Evolutionary conservation across 768 basidiomycete genomes (phyloP).

Genomic region (Lactarius vividus): DNA sequence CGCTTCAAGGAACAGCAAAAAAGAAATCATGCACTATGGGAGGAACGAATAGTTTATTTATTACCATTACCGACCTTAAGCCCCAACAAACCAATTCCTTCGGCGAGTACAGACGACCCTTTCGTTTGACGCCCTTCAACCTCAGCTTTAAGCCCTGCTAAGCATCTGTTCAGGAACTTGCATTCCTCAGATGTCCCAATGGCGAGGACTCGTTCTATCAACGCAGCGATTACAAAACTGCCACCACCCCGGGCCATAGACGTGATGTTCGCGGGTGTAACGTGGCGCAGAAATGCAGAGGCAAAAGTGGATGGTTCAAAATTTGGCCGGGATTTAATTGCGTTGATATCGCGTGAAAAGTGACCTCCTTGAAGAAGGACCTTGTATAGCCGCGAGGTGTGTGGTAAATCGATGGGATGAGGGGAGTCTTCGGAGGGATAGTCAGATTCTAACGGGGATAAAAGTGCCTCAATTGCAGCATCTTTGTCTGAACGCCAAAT

Average conservation of each 20-base stretch:
- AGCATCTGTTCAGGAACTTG: not conserved
- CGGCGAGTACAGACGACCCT: conserved; percentile 13
- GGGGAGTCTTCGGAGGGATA: conserved; percentile 56
- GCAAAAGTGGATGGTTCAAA: conserved; percentile 67
- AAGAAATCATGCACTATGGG: not conserved
- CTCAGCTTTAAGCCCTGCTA: conserved; percentile 13
- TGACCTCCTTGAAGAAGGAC: conserved; percentile 89
- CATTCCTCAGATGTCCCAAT: conserved; percentile 17
- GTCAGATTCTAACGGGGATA: conserved; percentile 51
- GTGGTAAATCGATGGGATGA: conserved; percentile 79
- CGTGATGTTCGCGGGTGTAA: conserved; percentile 50
- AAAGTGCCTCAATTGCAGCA: conserved; percentile 56
- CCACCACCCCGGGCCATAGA: conserved; percentile 63
- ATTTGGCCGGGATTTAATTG: conserved; percentile 48
- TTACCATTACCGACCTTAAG: not conserved
- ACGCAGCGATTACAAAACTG: conserved; percentile 71
- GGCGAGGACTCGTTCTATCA: conserved; percentile 53
- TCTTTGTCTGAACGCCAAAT: conserved; percentile 58
- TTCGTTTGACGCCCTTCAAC: conserved; percentile 2
- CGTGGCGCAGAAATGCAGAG: conserved; percentile 48
- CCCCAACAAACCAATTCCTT: conserved; percentile 13
- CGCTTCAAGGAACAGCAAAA: not conserved
- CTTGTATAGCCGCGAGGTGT: conserved; percentile 83
- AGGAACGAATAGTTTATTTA: conserved; percentile 2
- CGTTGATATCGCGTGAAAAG: conserved; percentile 60